Base-by-base conservation (phyloP, 108 stramenopile species). In the Cyclotella atomus region DNA sequence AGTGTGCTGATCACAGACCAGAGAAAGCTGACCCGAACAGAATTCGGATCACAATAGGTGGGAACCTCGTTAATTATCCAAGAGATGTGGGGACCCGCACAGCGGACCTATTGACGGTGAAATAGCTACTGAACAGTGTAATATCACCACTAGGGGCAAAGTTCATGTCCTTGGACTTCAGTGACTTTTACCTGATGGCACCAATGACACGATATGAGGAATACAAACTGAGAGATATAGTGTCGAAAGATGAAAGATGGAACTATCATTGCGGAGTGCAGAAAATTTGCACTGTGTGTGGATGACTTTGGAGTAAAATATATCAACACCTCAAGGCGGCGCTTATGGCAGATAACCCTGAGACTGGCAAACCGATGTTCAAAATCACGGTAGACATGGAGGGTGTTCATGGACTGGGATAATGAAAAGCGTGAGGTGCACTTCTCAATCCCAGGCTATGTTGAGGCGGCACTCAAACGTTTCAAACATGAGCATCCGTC, bases 91-190 rank as follows among this genome's bases (percentile, higher is more conserved):
- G 43, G 32, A 81, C 87, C 0, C 70, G 70, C 6, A 75, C 82
- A n/a, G 73, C 45, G 0, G 82, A 81, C 0, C 68, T 70, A 17
- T 28, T 88, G 0, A 65, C 71, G n/a, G 72, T 61, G 0, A 88
- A 88, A 70, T 16, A 76, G 1, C 52, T 83, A 2, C 24, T 88
- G 54, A 88, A 84, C 74, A 84, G 82, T 55, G 59, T 76, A 66
- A 50, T 88, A 41, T 78, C 72, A 59, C 73, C 64, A 14, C 50
- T 44, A 0, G 21, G 20, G 0, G 81, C 80, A 7, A 44, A 57
- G 2, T 76, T 57, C 70, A 66, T 82, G 66, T 70, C 73, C 24
- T 17, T 60, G 14, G 76, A 81, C 30, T 7, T 85, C 47, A 80
- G 74, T 33, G 65, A 83, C 49, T 86, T 83, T 57, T 86, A 52